Conservation (phyloP, 495 filamentous ascomycete species). For the Articulospora tetracladia region DNA sequence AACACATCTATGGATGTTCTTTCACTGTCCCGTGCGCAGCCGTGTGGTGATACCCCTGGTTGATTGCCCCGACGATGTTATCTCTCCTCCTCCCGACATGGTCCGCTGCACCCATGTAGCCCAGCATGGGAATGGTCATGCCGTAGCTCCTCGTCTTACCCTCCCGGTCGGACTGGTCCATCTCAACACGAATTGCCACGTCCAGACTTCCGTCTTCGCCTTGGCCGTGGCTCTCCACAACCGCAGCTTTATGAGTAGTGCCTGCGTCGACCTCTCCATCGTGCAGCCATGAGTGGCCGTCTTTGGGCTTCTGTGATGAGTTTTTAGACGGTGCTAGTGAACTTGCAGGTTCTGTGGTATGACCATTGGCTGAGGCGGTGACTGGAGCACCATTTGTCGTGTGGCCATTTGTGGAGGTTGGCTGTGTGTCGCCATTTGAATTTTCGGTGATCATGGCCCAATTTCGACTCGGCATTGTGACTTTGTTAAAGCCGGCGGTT, state of each 20-base stretch:
- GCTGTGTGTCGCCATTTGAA: not conserved
- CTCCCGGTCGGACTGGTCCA: slow-evolving; percentile 58
- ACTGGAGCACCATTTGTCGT: slow-evolving; percentile 3
- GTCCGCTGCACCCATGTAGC: slow-evolving; percentile 20
- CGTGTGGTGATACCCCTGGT: slow-evolving; percentile 1
- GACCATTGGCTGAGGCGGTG: not conserved
- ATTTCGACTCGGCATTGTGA: slow-evolving; percentile 89
- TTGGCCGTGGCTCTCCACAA: slow-evolving; percentile 45
- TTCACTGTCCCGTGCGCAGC: not conserved
- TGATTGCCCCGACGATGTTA: slow-evolving; percentile 8
- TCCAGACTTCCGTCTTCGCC: slow-evolving; percentile 59
- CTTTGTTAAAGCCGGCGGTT: slow-evolving; percentile 65
- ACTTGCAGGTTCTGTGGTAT: not conserved
- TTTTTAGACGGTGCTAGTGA: not conserved
- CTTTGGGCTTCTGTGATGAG: slow-evolving; percentile 34
- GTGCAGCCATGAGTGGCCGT: slow-evolving; percentile 61
- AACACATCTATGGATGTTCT: too few species aligned
- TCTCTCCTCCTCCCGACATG: slow-evolving; percentile 14
- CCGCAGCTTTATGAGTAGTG: slow-evolving; percentile 59
- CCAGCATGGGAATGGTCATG: slow-evolving; percentile 50
- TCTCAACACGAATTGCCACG: slow-evolving; percentile 66
- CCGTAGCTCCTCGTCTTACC: slow-evolving; percentile 67
- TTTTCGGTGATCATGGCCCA: slow-evolving; percentile 80
- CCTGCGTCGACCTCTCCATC: slow-evolving; percentile 62
- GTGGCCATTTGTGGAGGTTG: not conserved